These are phyloP conservation scores for Artemisia argyi DNA, from an alignment of 129 eudicot species.

Conservation along the genomic window DNA sequence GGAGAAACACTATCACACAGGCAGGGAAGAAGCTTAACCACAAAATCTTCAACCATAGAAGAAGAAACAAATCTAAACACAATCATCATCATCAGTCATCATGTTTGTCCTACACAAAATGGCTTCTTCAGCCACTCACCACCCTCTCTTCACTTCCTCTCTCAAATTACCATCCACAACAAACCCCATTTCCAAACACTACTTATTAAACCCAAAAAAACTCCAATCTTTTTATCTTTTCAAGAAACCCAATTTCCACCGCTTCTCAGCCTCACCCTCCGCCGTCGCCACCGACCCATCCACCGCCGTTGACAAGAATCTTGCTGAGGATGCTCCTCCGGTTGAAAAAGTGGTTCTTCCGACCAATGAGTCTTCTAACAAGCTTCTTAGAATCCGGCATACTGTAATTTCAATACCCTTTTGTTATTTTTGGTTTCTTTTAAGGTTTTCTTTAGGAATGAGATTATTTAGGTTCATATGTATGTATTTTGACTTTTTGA, in stretches of 20 bases:
- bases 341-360: constrained; percentile 68
- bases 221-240: constrained; percentile 24
- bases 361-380: constrained; percentile 71
- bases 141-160: constrained; percentile 50
- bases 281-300: constrained; percentile 51
- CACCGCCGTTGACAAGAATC: constrained; percentile 18
- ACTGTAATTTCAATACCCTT: constrained; percentile 46
- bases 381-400: constrained; percentile 85
- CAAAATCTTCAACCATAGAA: constrained; percentile 18
- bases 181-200: constrained; percentile 34
- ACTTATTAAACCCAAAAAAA: neutral
- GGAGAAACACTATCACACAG: no score
- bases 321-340: constrained; percentile 23
- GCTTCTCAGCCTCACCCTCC: constrained; percentile 33
- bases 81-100: constrained; percentile 3
- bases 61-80: constrained; percentile 7
- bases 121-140: constrained; percentile 51
- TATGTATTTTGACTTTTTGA: no score
- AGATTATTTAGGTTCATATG: no score
- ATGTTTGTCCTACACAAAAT: constrained; percentile 48
- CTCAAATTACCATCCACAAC: constrained; percentile 32
- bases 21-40: constrained; percentile 31
- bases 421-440: neutral
- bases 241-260: constrained; percentile 28
- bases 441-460: neutral